Evolutionary conservation across 2,329 filamentous ascomycete genomes (phyloP), one percentile per base, ranked within the genome.

Genomic region (Hypoxylon sp.): DNA sequence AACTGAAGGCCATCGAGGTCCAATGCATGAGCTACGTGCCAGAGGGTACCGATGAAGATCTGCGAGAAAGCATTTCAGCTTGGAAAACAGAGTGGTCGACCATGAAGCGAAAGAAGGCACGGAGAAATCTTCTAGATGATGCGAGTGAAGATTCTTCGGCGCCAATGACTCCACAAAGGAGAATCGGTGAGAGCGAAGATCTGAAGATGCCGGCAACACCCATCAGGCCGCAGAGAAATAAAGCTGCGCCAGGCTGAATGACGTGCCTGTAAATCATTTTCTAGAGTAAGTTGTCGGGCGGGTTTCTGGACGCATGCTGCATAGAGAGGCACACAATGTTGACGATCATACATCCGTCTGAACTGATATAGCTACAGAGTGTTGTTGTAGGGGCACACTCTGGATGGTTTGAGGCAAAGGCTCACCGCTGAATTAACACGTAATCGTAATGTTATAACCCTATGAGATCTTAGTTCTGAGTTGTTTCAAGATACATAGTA

Each of bases 1-100:
- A 86, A 71, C 80, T 89, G 65, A 86, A 87, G 67, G 86, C 84
- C 20, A 83, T 89, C 68, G 86, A 89, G 77, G 83, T 87, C 17
- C 85, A 87, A 68, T 83, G 83, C 72, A 79, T 79, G 34, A 74
- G 75, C 64, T 79, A 81, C 62, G 74, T 83, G n/a, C 78, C 84
- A 4, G 74, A 79, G 44, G 81, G 82, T 59, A 79, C 80, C 1
- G 85, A 88, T 72, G 78, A 80, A 26, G 86, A 88, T 62, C 81
- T 89, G 32, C 79, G 82, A 64, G 81, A 84, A 64, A 87, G 85
- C 73, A 88, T 89, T 66, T 77, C 81, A 61, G 82, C 82, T 65
- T 89, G 87, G 84, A 89, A 88, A 74, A 75, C 82, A 30, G 87
- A 89, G 70, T 89, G 86, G 82, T 76, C 80, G 8, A 74, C 77